Evolutionary conservation across 805 yeast species (phyloP).

Genomic region (Starmerella davenportii): DNA sequence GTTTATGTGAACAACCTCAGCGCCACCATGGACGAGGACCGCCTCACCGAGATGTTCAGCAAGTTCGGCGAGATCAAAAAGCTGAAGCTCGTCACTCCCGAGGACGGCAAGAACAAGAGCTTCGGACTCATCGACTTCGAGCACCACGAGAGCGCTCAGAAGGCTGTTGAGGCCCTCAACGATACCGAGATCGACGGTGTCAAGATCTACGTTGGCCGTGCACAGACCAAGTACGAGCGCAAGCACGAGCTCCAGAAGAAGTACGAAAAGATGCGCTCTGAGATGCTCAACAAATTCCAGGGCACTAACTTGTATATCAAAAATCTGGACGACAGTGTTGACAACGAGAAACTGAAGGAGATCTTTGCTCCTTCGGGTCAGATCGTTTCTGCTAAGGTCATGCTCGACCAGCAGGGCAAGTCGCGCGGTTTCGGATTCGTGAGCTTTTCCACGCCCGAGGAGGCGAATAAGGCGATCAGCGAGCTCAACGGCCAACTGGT

Average conservation of each 20-base stretch:
- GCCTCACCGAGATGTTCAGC: conserved; percentile 49
- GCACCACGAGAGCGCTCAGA: conserved; percentile 68
- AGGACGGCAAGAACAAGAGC: conserved; percentile 79
- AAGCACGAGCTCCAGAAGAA: conserved; percentile 86
- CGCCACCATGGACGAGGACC: conserved; percentile 35
- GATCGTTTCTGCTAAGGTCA: conserved; percentile 89
- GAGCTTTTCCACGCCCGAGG: conserved; percentile 93
- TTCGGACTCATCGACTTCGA: conserved; percentile 91
- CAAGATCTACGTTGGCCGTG: conserved; percentile 88
- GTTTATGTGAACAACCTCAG: conserved; percentile 85
- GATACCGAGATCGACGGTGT: conserved; percentile 66
- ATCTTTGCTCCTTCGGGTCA: conserved; percentile 86
- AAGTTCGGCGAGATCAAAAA: conserved; percentile 71
- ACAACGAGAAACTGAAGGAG: conserved; percentile 78
- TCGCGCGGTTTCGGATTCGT: conserved; percentile 98
- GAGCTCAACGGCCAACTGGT: conserved; percentile 97
- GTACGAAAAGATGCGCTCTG: conserved; percentile 80
- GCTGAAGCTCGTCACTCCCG: conserved; percentile 58
- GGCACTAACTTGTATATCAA: conserved; percentile 94
- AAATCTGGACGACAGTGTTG: conserved; percentile 86
- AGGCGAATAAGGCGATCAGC: conserved; percentile 94
- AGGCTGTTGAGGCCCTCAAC: conserved; percentile 83
- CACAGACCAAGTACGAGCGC: conserved; percentile 98
- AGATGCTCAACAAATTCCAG: conserved; percentile 83
- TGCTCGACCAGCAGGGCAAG: conserved; percentile 86